Conservation (phyloP, 805 yeast genomes). For the Starmerella etchellsii region DNA sequence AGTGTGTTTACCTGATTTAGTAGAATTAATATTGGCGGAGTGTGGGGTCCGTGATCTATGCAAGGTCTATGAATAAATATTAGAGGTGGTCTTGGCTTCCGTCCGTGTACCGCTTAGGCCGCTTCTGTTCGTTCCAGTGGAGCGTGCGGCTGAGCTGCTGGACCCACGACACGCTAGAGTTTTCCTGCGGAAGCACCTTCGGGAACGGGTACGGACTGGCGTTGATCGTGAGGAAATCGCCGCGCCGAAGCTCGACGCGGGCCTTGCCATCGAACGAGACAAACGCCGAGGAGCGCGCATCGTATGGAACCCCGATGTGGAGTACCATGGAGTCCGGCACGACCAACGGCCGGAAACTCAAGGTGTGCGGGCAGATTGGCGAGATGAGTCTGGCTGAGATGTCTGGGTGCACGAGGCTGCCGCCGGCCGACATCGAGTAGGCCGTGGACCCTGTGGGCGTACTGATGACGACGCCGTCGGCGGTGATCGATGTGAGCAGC, state of each 20-base stretch:
- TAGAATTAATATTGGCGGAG: too few relatives aligned
- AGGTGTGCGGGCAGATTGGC: conserved; percentile 92
- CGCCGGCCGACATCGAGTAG: conserved; percentile 89
- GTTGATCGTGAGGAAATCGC: conserved; percentile 72
- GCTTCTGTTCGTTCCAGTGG: conserved; percentile 88
- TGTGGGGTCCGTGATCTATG: too few relatives aligned
- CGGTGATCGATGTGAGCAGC: conserved; percentile 77
- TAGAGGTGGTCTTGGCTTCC: conserved; percentile 1
- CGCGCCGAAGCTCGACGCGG: conserved; percentile 64
- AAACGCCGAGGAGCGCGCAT: conserved; percentile 86
- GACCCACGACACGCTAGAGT: conserved; percentile 55
- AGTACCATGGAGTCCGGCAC: conserved; percentile 87
- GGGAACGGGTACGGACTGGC: conserved; percentile 93
- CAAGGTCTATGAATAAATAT: too few relatives aligned
- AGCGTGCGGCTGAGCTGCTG: conserved; percentile 60
- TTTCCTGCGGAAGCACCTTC: conserved; percentile 53
- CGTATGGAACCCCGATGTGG: conserved; percentile 68
- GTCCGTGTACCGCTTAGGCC: conserved; percentile 47
- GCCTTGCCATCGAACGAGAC: conserved; percentile 91
- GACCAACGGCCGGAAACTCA: conserved; percentile 82
- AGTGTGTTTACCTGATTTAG: too few relatives aligned
- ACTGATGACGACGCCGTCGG: conserved; percentile 84
- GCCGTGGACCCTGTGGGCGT: conserved; percentile 97
- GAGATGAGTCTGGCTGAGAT: conserved; percentile 87
- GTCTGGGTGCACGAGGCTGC: conserved; percentile 86